Evolutionary conservation across 257 asterid species (phyloP).

Genomic region (Eucommia ulmoides): DNA sequence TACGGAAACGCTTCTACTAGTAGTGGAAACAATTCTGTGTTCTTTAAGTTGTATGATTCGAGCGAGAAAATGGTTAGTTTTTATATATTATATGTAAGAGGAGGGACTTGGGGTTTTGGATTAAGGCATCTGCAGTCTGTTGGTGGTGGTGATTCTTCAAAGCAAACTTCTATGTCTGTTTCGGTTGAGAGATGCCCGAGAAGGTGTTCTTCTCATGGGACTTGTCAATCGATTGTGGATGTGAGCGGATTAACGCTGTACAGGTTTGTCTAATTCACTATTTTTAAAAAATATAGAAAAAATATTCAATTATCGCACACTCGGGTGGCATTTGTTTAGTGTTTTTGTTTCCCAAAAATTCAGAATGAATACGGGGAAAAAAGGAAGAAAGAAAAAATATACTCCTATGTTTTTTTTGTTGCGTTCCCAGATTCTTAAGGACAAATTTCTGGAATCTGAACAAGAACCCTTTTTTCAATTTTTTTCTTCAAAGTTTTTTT

Average conservation of each 20-base stretch:
- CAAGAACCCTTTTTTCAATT: too few species aligned
- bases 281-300: too few species aligned
- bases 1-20: slow-evolving; percentile 56
- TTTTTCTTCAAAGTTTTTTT: too few species aligned
- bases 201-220: slow-evolving; percentile 75
- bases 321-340: too few species aligned
- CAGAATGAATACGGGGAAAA: too few species aligned
- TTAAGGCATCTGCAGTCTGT: slow-evolving; percentile 62
- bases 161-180: slow-evolving; percentile 41
- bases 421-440: too few species aligned
- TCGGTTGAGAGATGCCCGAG: slow-evolving; percentile 83
- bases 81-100: slow-evolving; percentile 57
- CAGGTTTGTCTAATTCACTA: slow-evolving; percentile 51
- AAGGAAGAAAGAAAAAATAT: too few species aligned
- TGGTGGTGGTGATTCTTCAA: slow-evolving; percentile 13
- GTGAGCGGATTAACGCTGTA: slow-evolving; percentile 60
- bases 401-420: too few species aligned
- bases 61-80: slow-evolving; percentile 48
- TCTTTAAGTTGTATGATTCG: slow-evolving; percentile 68
- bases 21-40: slow-evolving; percentile 83
- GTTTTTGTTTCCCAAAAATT: too few species aligned
- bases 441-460: too few species aligned
- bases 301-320: too few species aligned
- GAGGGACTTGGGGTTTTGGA: slow-evolving; percentile 84
- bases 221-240: slow-evolving; percentile 56